Percentiles rank a stretch among this genome's conserved stretches.
These are phyloP conservation scores for Puccinellia tenuiflora DNA, from an alignment of 176 grass and related monocot species.

Conservation along the genomic window DNA sequence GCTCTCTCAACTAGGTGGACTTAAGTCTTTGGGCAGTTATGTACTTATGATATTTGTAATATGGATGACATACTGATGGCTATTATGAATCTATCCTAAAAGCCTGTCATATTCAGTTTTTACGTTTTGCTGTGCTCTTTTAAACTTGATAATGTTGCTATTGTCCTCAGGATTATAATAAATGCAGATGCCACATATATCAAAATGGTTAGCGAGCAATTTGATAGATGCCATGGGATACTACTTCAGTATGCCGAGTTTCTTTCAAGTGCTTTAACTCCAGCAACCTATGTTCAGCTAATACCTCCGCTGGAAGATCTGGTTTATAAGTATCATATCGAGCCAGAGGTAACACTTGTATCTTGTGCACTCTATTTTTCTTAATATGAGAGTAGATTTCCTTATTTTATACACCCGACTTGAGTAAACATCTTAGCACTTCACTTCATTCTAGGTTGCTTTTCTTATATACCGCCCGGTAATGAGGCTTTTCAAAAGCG, in stretches of 20 bases:
- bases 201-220: conserved; percentile 99
- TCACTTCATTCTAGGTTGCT: conserved; percentile 72
- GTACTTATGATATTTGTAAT: neutral
- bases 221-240: conserved; percentile 95
- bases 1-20: neutral
- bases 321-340: conserved; percentile 90
- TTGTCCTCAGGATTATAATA: conserved; percentile 74
- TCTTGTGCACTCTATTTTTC: neutral
- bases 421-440: conserved; percentile 21
- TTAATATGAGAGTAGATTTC: neutral
- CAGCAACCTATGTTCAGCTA: conserved; percentile 66
- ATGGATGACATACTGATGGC: neutral
- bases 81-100: neutral
- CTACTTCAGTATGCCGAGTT: conserved; percentile 98
- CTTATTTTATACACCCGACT: neutral
- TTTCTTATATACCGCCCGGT: conserved; percentile 98
- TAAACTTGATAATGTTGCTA: conserved; percentile 12
- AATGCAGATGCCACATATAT: conserved; percentile 91
- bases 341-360: conserved; percentile 75
- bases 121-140: conserved; percentile 10
- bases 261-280: conserved; percentile 77
- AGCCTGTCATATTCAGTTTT: conserved; percentile 27
- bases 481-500: conserved; percentile 91
- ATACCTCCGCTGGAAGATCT: conserved; percentile 81
- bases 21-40: conserved; percentile 11